Base-by-base conservation (phyloP, 352 stramenopile genomes). In the Phytophthora lateralis region DNA sequence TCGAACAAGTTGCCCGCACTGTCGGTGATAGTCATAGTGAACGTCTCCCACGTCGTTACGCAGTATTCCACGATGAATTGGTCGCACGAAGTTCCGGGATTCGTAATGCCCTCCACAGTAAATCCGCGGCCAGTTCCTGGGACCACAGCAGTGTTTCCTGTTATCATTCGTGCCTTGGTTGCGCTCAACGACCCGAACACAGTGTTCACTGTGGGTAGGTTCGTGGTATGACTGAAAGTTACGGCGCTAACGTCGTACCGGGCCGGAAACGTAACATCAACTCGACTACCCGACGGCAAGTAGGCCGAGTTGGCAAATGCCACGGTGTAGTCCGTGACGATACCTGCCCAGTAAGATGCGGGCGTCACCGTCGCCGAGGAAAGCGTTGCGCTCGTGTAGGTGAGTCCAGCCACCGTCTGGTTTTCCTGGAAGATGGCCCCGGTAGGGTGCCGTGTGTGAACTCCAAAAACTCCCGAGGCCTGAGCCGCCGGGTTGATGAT, bases 1-100 rank as follows among this genome's bases (percentile, higher is more conserved):
- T 88, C 76, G 15, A 81, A 90, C 17, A 78, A 5, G 3, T 86
- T 80, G 7, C 51, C 60, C 9, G 43, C 56, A 18, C 59, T 67
- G 50, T 90, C 80, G 2, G 49, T 66, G 21, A 88, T 66, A 0
- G 14, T 51, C 12, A 89, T 56, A 7, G 63, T 63, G 60, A 88
- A 89, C 6, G 44, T 48, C 44, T 80, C 73, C 68, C 77, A 86
- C 0, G 51, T 45, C 0, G 58, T 45, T 3, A 68, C 47, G 55
- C 78, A 92, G 34, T 87, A 87, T 24, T 85, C 71, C 9, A 84
- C 66, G 20, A 84, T 73, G 48, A 77, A 90, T 51, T 88, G 17
- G 18, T 79, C 63, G 51, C 80, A 92, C 0, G 75, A 85, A 14
- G 60, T 65, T 10, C 82, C 80, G 10, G 80, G 82, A 48, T 85